These are phyloP conservation scores for Talaromyces sp. DNA, from an alignment of 2,329 filamentous ascomycete species.

Conservation along the genomic window DNA sequence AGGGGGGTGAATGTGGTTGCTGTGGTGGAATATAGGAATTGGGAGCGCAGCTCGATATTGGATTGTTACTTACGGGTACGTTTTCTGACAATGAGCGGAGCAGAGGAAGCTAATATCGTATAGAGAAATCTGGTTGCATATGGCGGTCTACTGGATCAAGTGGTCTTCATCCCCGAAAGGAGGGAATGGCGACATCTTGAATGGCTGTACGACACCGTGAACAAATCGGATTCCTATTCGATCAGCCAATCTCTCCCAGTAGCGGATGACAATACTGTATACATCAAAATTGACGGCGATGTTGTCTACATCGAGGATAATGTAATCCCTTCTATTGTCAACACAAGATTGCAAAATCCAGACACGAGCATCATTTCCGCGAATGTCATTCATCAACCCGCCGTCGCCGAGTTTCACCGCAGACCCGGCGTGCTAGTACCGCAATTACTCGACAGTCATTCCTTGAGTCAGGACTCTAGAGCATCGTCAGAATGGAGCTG, in stretches of 20 bases:
- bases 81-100: neutral
- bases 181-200: conserved; percentile 33
- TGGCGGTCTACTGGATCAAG: conserved; percentile 42
- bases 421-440: conserved; percentile 53
- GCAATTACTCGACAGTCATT: conserved; percentile 50
- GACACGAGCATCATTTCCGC: conserved; percentile 53
- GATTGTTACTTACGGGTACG: conserved; percentile 43
- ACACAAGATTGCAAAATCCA: conserved; percentile 52
- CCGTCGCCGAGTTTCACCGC: conserved; percentile 54
- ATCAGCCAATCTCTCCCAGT: conserved; percentile 20
- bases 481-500: conserved; percentile 25
- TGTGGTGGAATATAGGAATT: conserved; percentile 38
- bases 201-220: conserved; percentile 36
- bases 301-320: conserved; percentile 43
- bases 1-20: conserved; percentile 36
- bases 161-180: conserved; percentile 44
- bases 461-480: conserved; percentile 21
- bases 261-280: conserved; percentile 18
- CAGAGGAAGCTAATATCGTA: neutral
- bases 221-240: conserved; percentile 30
- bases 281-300: conserved; percentile 46
- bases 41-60: conserved; percentile 35
- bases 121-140: conserved; percentile 40
- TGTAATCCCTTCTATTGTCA: conserved; percentile 53
- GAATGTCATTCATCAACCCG: conserved; percentile 57